phyloP scores from a whole-genome alignment of 1,284 basidiomycete genomes.

The Inonotus hispidus region DNA sequence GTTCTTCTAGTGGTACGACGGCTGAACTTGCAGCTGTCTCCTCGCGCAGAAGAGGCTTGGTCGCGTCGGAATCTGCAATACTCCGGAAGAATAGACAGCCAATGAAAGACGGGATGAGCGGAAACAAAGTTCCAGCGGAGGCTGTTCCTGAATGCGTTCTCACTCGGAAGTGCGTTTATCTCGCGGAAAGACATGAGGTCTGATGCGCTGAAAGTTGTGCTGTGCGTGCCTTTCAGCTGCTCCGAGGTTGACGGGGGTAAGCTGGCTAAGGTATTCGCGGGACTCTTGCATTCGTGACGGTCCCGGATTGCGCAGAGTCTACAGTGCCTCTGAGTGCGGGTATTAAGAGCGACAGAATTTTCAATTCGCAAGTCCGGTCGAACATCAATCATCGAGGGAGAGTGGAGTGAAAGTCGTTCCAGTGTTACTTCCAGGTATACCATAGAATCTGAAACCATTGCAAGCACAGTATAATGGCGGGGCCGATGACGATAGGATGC shows the following conservation, averaged over 20 bases:
- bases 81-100: conserved; percentile 6
- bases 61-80: neutral
- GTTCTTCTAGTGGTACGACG: too few species aligned
- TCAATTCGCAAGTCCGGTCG: conserved; percentile 33
- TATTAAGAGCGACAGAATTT: conserved; percentile 34
- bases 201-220: neutral
- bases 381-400: conserved; percentile 41
- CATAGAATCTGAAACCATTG: conserved; percentile 37
- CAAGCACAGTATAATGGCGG: conserved; percentile 31
- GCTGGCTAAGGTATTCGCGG: conserved; percentile 29
- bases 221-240: neutral
- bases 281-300: conserved; percentile 41
- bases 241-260: conserved; percentile 23
- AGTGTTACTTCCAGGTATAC: conserved; percentile 38
- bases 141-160: conserved; percentile 37
- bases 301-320: conserved; percentile 45
- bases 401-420: conserved; percentile 37
- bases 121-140: conserved; percentile 41
- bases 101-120: conserved; percentile 37
- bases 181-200: conserved; percentile 31
- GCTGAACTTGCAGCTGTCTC: too few species aligned
- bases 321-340: conserved; percentile 44
- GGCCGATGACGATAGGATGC: conserved; percentile 36
- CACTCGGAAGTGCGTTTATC: conserved; percentile 32
- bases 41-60: too few species aligned